These are phyloP conservation scores for Globisporangium canariense DNA, from an alignment of 352 stramenopile genomes.

Conservation along the genomic window DNA sequence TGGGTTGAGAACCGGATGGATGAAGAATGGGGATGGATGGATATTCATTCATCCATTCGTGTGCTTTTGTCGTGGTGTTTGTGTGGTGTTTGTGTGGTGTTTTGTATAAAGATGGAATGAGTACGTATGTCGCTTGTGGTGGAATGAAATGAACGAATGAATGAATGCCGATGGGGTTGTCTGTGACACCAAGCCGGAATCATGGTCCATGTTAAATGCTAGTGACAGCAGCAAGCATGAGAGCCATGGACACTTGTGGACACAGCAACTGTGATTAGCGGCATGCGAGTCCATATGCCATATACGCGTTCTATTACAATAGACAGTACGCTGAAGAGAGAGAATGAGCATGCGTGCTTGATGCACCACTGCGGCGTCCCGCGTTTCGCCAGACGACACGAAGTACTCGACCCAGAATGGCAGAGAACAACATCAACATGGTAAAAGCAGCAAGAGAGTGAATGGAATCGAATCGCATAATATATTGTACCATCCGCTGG, in stretches of 20 bases:
- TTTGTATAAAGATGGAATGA: background rate
- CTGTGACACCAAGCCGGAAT: background rate
- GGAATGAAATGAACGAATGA: background rate
- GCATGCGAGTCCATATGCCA: no score
- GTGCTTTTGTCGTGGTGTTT: background rate
- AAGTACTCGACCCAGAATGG: background rate
- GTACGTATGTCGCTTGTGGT: background rate
- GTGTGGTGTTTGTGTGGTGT: no score
- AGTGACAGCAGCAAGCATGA: no score
- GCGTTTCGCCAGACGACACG: background rate
- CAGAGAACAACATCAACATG: background rate
- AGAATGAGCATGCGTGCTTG: background rate
- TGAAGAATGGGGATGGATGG: background rate
- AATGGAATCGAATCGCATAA: constrained; percentile 12
- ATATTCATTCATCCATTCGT: background rate
- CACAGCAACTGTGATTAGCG: no score
- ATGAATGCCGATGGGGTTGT: background rate
- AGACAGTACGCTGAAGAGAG: no score
- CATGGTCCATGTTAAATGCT: background rate
- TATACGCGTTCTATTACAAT: no score
- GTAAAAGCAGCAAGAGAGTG: background rate
- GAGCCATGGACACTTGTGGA: no score
- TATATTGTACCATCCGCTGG: constrained; percentile 9
- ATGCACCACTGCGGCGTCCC: background rate
- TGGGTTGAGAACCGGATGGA: constrained; percentile 8